Evolutionary conservation across 1,139 yeast species (phyloP).

Genomic region (Diutina siamensis): DNA sequence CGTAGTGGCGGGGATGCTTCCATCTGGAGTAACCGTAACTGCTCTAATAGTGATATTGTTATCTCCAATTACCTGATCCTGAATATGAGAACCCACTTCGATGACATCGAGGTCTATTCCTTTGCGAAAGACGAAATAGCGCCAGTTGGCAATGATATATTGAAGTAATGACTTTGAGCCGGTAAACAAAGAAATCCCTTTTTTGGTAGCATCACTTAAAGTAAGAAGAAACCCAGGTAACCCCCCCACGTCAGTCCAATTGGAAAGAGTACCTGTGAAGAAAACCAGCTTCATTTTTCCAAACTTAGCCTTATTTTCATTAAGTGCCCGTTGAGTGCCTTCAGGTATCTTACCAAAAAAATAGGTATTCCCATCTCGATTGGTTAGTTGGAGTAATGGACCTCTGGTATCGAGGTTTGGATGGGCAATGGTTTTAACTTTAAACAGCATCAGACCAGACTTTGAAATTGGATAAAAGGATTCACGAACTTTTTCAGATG

Average conservation of each 20-base stretch:
- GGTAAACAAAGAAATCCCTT: constrained; percentile 29
- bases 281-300: constrained; percentile 55
- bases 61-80: constrained; percentile 32
- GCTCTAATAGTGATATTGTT: constrained; percentile 43
- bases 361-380: constrained; percentile 45
- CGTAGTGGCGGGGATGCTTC: background rate
- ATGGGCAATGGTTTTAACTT: constrained; percentile 37
- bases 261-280: constrained; percentile 54
- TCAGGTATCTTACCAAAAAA: constrained; percentile 76
- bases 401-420: constrained; percentile 49
- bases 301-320: constrained; percentile 41
- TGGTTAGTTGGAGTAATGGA: constrained; percentile 41
- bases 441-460: constrained; percentile 19
- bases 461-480: background rate
- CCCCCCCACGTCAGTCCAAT: constrained; percentile 76
- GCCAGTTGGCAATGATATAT: constrained; percentile 67
- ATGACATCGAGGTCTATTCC: constrained; percentile 49
- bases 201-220: constrained; percentile 68
- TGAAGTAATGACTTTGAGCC: constrained; percentile 28
- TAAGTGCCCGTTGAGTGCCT: constrained; percentile 68
- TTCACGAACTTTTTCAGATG: background rate
- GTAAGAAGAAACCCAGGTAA: constrained; percentile 83
- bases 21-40: constrained; percentile 21
- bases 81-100: constrained; percentile 16
- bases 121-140: constrained; percentile 77